Evolutionary conservation across 176 grass and related monocot species (phyloP), one percentile per base, ranked within the genome.

Genomic region (Oryza nivara): DNA sequence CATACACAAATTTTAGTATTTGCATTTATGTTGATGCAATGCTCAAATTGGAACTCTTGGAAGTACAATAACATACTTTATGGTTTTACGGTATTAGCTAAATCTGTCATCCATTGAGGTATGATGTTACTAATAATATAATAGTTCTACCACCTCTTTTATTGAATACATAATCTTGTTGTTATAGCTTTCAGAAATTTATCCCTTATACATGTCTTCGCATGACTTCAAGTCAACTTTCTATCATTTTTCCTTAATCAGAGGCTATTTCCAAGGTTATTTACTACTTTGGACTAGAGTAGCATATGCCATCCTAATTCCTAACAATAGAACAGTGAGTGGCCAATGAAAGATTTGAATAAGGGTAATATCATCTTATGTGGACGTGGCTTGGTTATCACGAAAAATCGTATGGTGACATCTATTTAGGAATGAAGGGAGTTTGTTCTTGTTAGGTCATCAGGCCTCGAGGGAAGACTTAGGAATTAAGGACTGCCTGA

Each of bases 381-480:
- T 56, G 16, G 51, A 19, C 19, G 16, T 56, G 51, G 14, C 16
- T 56, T 56, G 15, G 16, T 56, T 56, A 5, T 56, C 1, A 5
- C 1, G 1, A 16, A 56, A 56, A 56, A 56, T 56, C 16, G 15
- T 56, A 19, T 3, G 16, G 51, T 56, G 51, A 56, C 51, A 56
- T 56, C 16, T 56, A 19, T 56, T 56, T 49, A 49, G 51, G 51
- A 56, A 56, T 56, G 51, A 49, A 49, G 47, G 47, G 13, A 49
- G 13, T 49, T 14, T 11, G 5, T 56, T 16, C 16, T 56, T 56
- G 15, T 56, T 10, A 56, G 51, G 16, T 46, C 51, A 48, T 84
- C 30, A 48, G 30, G n/a, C 72, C 43, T 77, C 73, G 64, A 35
- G 60, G 45, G 58, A 40, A 82, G 49, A 65, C 8, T 64, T 88